Conservation (phyloP, 2,329 filamentous ascomycete genomes). For the Aspergillus felis region DNA sequence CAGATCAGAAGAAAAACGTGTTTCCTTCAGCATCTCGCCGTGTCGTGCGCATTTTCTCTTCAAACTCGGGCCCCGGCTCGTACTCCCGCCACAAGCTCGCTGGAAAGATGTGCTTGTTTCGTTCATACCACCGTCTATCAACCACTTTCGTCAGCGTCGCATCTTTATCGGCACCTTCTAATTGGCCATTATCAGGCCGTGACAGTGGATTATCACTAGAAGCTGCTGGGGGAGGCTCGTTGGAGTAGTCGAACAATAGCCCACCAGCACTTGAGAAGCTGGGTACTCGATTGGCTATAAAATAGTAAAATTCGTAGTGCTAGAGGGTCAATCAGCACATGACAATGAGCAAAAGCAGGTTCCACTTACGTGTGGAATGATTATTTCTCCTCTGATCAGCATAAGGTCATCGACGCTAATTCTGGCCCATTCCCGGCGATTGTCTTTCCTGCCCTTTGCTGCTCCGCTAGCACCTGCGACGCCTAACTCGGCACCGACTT, state of each 20-base stretch:
- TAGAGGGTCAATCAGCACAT: slow-evolving; percentile 36
- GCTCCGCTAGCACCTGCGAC: slow-evolving; percentile 59
- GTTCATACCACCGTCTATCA: slow-evolving; percentile 93
- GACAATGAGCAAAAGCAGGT: neutral
- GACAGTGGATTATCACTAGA: slow-evolving; percentile 39
- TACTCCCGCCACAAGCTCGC: slow-evolving; percentile 95
- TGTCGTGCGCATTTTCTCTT: slow-evolving; percentile 60
- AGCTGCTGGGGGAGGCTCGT: slow-evolving; percentile 33
- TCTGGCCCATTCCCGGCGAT: slow-evolving; percentile 79
- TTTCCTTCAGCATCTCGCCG: slow-evolving; percentile 85
- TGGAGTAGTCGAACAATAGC: slow-evolving; percentile 72
- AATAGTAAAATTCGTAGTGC: slow-evolving; percentile 98
- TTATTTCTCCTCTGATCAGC: slow-evolving; percentile 83
- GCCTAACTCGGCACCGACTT: slow-evolving; percentile 78
- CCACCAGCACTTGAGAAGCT: slow-evolving; percentile 71
- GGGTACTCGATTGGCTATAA: slow-evolving; percentile 69
- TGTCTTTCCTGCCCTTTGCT: slow-evolving; percentile 50
- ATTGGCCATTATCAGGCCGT: slow-evolving; percentile 50
- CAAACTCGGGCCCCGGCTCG: slow-evolving; percentile 77
- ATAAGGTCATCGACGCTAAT: slow-evolving; percentile 94
- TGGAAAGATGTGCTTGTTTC: slow-evolving; percentile 97
- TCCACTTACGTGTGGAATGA: slow-evolving; percentile 81
- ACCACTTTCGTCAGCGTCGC: slow-evolving; percentile 86
- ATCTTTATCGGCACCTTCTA: slow-evolving; percentile 76
- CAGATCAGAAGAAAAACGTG: slow-evolving; percentile 71